Base-by-base conservation (phyloP, 208 protist genomes). In the Acanthamoeba healyi region DNA sequence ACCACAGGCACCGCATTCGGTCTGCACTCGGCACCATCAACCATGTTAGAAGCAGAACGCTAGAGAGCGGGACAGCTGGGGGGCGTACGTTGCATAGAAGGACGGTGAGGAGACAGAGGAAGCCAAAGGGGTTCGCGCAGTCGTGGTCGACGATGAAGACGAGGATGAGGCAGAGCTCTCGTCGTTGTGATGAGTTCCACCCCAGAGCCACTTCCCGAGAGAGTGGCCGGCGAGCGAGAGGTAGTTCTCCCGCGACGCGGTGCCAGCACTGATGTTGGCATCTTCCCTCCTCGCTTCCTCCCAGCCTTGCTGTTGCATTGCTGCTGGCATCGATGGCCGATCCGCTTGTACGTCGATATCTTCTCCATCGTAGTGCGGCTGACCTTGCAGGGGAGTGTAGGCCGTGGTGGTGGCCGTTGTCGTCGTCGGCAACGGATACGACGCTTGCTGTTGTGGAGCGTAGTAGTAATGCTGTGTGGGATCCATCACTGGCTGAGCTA, bases 171-270 rank as follows among this genome's bases (percentile, higher is more conserved):
- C 58, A 65, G 58, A 34, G 58, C 29, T n/a, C 58, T 67, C 34
- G 58, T 67, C 58, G 9, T 67, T 67, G n/a, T 67, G 58, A n/a
- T 67, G 58, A 0, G n/a, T 67, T 0, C 70, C 70, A 15, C 70
- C 70, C 70, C 70, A 79, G 32, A 79, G 42, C 70, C 32, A 79
- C 15, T 34, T 38, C 3, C 70, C 70, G 36, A 79, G 38, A 2
- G 70, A 46, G 36, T 79, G 36, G 26, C 70, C 70, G 38, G 70
- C 70, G 36, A 79, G 70, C 70, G 32, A 46, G 36, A 79, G 70
- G 17, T 42, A 44, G 70, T 34, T 79, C 70, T 79, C 70, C 14
- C 70, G 4, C 38, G 34, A 15, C 70, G 70, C 1, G 9, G 70
- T 46, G 22, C 70, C 70, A 5, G 70, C 32, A 9, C 26, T 44